Base-by-base conservation (phyloP, 1,284 basidiomycete genomes). In the Tranzscheliella williamsii region DNA sequence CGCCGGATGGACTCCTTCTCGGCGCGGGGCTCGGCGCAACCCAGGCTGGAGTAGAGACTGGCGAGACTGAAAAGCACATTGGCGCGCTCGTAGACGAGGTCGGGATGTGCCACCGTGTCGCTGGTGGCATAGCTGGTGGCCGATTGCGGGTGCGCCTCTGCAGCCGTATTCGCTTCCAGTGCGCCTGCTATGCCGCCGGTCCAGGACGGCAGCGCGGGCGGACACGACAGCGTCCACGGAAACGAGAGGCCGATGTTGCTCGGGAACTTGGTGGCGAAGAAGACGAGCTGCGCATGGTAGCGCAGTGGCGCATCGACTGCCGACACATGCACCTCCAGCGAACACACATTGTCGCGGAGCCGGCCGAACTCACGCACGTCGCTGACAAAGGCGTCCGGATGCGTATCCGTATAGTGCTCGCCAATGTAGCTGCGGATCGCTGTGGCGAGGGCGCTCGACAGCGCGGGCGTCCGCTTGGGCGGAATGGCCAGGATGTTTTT, bases 271-370 rank as follows among this genome's bases (percentile, higher is more conserved):
- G 84, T 84, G 32, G 88, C 79, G 21, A 92, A 83, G 58, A 87
- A 90, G 2, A 83, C 81, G 33, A 95, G 84, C 78, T 94, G 91
- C 3, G 91, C 89, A 66, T 93, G 87, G 73, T 96, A 96, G 48
- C 90, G 44, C 4, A 63, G 44, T 13, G 50, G 20, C 2, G 42
- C 24, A 18, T 63, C 53, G 24, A 57, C 43, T 5, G 45, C 31
- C 5, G 60, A 42, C 17, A 57, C 71, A 56, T 81, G 81, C 2
- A 76, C 68, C 32, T 90, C 90, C 4, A 86, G 80, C 83, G 41
- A 83, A 26, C 41, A n/a, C 34, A 63, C 42, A n/a, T 50, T 38
- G 21, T 72, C 84, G 26, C 92, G 83, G 42, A 93, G 80, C 4
- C 79, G 75, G 40, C 86, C 84, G 84, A 92, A 90, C 22, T 79